Evolutionary conservation across 75 land plant genomes (phyloP).

Genomic region (Picea glauca): DNA sequence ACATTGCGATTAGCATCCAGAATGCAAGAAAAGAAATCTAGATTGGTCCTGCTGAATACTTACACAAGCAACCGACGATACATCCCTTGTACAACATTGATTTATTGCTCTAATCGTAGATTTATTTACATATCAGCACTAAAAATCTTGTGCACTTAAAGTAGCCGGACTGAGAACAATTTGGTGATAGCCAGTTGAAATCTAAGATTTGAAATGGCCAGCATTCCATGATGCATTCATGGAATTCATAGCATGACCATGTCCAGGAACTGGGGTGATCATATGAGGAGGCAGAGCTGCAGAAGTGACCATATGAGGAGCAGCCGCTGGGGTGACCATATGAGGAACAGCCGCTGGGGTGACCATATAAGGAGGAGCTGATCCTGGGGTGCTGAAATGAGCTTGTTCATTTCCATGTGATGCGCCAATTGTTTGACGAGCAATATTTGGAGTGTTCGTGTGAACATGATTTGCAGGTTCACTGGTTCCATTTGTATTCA

Average conservation of each 20-base stretch:
- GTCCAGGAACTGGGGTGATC: neutral
- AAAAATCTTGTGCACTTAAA: neutral
- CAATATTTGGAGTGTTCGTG: slow-evolving; percentile 1
- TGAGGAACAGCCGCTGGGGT: neutral
- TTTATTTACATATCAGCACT: slow-evolving; percentile 7
- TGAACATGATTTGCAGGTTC: slow-evolving; percentile 2
- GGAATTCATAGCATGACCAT: neutral
- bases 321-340: too few species aligned
- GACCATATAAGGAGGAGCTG: neutral
- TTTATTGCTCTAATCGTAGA: neutral
- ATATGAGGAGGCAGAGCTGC: slow-evolving; percentile 1
- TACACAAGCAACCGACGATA: neutral
- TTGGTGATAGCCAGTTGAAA: neutral
- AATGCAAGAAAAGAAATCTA: neutral
- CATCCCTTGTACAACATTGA: neutral
- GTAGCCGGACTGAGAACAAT: neutral
- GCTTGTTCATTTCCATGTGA: slow-evolving; percentile 10
- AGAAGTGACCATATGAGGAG: neutral
- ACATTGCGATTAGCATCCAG: neutral
- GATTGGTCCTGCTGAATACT: neutral
- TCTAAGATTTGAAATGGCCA: slow-evolving; percentile 4
- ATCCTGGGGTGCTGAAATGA: neutral
- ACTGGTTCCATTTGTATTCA: slow-evolving; percentile 2
- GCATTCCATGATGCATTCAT: slow-evolving; percentile 8
- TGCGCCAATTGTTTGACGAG: slow-evolving; percentile 2